phyloP scores from a whole-genome alignment of 257 asterid genomes.

The Parsonsia alboflavescens region DNA sequence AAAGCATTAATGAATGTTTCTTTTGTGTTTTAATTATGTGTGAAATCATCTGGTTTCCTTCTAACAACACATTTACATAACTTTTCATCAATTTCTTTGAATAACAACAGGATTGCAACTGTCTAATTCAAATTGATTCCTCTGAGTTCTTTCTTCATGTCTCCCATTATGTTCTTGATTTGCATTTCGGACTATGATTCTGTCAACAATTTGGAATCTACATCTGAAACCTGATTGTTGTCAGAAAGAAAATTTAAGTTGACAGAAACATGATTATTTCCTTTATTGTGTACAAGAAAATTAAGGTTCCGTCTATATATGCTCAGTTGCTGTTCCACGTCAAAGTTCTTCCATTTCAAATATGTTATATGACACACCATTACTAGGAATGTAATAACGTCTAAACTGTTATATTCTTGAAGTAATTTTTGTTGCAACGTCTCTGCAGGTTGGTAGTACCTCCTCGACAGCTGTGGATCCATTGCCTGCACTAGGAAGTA shows the following conservation, averaged over 20 bases:
- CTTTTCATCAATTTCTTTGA: neutral
- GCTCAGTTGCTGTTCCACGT: neutral
- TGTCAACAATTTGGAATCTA: neutral
- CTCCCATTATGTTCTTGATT: neutral
- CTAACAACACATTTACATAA: neutral
- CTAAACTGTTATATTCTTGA: neutral
- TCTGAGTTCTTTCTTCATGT: neutral
- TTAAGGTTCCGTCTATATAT: neutral
- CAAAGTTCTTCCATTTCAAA: neutral
- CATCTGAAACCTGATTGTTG: neutral
- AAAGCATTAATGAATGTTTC: neutral
- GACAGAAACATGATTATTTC: neutral
- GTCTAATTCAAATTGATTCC: neutral
- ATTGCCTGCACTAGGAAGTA: conserved; percentile 58
- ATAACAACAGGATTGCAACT: neutral
- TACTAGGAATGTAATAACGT: neutral
- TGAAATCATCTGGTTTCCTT: neutral
- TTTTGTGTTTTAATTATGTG: neutral
- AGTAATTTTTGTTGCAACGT: neutral
- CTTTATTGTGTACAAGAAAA: neutral
- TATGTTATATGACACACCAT: neutral
- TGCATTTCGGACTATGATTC: neutral
- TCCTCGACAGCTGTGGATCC: conserved; percentile 98
- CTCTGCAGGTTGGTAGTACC: conserved; percentile 79
- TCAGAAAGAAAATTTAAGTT: neutral